Percentiles rank a stretch among this genome's conserved stretches.
These are phyloP conservation scores for Xylaria cubensis DNA, from an alignment of 495 filamentous ascomycete genomes.

Conservation along the genomic window DNA sequence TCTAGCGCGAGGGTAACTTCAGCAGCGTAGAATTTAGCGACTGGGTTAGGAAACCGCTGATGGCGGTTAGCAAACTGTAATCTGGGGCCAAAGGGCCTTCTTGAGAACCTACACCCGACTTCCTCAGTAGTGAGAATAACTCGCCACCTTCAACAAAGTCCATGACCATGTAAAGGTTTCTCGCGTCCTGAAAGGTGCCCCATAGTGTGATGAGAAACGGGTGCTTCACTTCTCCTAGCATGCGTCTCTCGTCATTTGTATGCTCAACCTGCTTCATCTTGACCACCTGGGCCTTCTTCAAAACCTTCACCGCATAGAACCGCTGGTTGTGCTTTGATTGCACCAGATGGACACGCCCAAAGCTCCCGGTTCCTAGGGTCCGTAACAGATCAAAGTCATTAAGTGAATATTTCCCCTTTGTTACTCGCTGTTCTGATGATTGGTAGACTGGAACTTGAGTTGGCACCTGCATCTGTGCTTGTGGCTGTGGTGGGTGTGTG, in stretches of 20 bases:
- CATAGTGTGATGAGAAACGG: slow-evolving; percentile 96
- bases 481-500: slow-evolving; percentile 47
- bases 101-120: slow-evolving; percentile 81
- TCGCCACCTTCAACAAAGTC: slow-evolving; percentile 99
- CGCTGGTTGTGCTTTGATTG: slow-evolving; percentile 97
- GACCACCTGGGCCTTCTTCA: slow-evolving; percentile 98
- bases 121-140: slow-evolving; percentile 91
- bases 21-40: slow-evolving; percentile 98
- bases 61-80: not conserved
- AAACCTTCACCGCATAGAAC: slow-evolving; percentile 96
- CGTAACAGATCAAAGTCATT: slow-evolving; percentile 85
- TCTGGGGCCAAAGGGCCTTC: not conserved
- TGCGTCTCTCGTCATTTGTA: slow-evolving; percentile 94
- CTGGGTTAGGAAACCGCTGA: slow-evolving; percentile 97
- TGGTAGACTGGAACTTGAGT: slow-evolving; percentile 30
- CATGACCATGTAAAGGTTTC: slow-evolving; percentile 99
- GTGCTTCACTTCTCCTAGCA: slow-evolving; percentile 94
- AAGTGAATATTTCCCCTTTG: slow-evolving; percentile 97
- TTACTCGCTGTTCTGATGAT: slow-evolving; percentile 63
- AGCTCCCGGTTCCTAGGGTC: slow-evolving; percentile 94
- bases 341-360: slow-evolving; percentile 93
- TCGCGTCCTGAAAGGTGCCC: slow-evolving; percentile 96
- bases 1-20: slow-evolving; percentile 95
- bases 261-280: slow-evolving; percentile 99
- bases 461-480: slow-evolving; percentile 32